Evolutionary conservation across 129 eudicot species (phyloP).

Genomic region (carrot (Daucus carota)): DH1_v3.0 NC_030386.2:627501-628000

Average conservation of each 20-base stretch:
- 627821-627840: neutral
- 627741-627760: slow-evolving; percentile 29
- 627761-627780: slow-evolving; percentile 92
- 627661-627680: too few species aligned
- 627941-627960: neutral
- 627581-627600: too few species aligned
- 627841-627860: neutral
- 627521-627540: too few species aligned
- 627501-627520: too few species aligned
- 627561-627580: too few species aligned
- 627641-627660: too few species aligned
- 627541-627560: too few species aligned
- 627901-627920: neutral
- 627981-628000: neutral
- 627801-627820: slow-evolving; percentile 27
- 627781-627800: slow-evolving; percentile 96
- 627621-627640: too few species aligned
- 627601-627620: too few species aligned
- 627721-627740: neutral
- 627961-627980: neutral
- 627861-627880: neutral
- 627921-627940: neutral
- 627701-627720: too few species aligned
- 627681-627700: too few species aligned
- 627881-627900: neutral